These are phyloP conservation scores for Brassica nigra DNA, from an alignment of 345 rosid genomes.

Conservation along the genomic window DNA sequence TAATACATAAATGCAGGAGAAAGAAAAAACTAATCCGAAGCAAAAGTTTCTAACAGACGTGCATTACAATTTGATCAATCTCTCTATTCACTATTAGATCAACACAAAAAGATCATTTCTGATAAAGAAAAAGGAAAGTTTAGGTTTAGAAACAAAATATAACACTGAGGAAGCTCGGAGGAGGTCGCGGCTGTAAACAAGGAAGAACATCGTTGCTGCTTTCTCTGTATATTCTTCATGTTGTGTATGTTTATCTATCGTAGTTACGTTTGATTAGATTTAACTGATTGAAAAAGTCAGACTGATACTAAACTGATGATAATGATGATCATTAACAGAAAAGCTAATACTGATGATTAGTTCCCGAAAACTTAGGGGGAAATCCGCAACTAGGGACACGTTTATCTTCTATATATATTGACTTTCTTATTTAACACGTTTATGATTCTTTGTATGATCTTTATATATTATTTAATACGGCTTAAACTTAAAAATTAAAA, in stretches of 20 bases:
- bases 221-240: background rate
- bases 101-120: background rate
- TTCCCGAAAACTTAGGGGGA: background rate
- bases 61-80: too few species aligned
- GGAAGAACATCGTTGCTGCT: background rate
- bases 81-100: background rate
- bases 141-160: background rate
- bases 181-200: background rate
- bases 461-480: too few species aligned
- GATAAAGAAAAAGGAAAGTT: background rate
- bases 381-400: background rate
- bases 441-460: background rate
- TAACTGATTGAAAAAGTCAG: background rate
- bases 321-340: background rate
- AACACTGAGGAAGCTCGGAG: background rate
- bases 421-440: background rate
- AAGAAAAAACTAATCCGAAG: too few species aligned
- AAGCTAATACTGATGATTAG: background rate
- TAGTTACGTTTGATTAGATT: background rate
- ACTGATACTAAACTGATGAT: background rate
- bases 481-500: too few species aligned
- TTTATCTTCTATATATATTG: background rate
- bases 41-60: too few species aligned
- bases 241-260: background rate
- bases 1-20: too few species aligned